Conservation (phyloP, 345 rosid species). For the Citrus unshiu region DNA sequence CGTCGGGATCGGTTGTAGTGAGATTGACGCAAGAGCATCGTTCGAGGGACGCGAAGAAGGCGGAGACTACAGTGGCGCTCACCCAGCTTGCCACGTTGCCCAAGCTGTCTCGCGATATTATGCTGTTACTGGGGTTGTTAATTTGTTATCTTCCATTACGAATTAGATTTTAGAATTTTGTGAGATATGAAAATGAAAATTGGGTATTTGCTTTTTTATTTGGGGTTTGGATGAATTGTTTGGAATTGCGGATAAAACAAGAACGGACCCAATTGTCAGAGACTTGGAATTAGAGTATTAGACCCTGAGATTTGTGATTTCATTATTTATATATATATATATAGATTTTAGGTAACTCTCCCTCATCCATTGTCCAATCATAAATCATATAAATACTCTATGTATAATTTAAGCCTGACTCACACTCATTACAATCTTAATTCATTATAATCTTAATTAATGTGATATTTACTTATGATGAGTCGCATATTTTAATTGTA, state of each 20-base stretch:
- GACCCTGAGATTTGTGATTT: neutral
- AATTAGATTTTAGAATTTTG: neutral
- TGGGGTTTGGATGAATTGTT: neutral
- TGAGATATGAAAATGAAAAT: too few relatives aligned
- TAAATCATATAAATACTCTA: too few relatives aligned
- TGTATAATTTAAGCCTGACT: too few relatives aligned
- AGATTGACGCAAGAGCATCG: constrained; percentile 89
- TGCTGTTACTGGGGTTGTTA: constrained; percentile 19
- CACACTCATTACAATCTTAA: too few relatives aligned
- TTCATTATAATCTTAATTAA: too few relatives aligned
- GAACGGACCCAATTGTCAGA: neutral
- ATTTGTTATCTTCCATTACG: constrained; percentile 1
- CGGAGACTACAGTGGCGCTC: constrained; percentile 66
- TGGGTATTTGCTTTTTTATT: neutral
- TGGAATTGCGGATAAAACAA: too few relatives aligned
- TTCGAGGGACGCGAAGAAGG: constrained; percentile 86
- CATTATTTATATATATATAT: too few relatives aligned
- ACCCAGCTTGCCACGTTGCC: constrained; percentile 67
- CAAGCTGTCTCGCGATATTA: constrained; percentile 39
- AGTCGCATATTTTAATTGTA: too few relatives aligned
- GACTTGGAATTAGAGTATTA: neutral
- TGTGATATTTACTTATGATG: too few relatives aligned
- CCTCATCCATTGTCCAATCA: too few relatives aligned
- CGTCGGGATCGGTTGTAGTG: constrained; percentile 60
- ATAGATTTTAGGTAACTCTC: too few relatives aligned